A percentile compares a stretch with the other conserved stretches of the same genome.
These are phyloP conservation scores for Pythium apleroticum DNA, from an alignment of 352 stramenopile genomes.

Conservation along the genomic window DNA sequence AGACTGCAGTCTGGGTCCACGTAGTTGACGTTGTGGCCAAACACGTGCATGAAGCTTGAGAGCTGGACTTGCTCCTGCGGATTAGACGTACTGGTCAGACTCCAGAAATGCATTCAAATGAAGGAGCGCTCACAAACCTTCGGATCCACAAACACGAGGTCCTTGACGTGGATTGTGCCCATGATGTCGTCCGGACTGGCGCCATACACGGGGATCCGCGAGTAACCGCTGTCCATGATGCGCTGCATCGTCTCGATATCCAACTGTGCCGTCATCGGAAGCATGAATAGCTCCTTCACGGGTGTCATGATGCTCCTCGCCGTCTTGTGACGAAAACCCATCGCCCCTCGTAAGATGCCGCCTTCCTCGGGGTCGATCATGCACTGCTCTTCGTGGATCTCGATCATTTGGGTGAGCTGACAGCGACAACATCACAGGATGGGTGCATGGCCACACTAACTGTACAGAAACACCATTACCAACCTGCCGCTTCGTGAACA, in stretches of 20 bases:
- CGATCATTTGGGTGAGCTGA: conserved; percentile 94
- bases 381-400: conserved; percentile 95
- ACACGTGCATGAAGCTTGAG: conserved; percentile 69
- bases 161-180: conserved; percentile 97
- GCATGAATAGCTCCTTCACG: conserved; percentile 94
- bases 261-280: conserved; percentile 60
- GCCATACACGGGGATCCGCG: conserved; percentile 92
- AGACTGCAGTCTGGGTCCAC: conserved; percentile 92
- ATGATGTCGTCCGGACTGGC: conserved; percentile 90
- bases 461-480: background rate
- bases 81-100: background rate
- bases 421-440: background rate
- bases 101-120: background rate
- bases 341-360: conserved; percentile 93
- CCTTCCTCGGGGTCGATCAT: conserved; percentile 94
- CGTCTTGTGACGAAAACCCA: conserved; percentile 92
- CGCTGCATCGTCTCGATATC: conserved; percentile 87
- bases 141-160: conserved; percentile 98
- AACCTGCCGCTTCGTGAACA: conserved; percentile 90
- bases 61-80: conserved; percentile 60
- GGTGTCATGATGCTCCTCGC: conserved; percentile 95
- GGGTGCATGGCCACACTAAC: background rate
- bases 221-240: conserved; percentile 97
- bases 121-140: conserved; percentile 73
- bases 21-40: conserved; percentile 54